phyloP scores from a whole-genome alignment of 179 eudicot genomes.

The Monotropa hypopitys region DNA sequence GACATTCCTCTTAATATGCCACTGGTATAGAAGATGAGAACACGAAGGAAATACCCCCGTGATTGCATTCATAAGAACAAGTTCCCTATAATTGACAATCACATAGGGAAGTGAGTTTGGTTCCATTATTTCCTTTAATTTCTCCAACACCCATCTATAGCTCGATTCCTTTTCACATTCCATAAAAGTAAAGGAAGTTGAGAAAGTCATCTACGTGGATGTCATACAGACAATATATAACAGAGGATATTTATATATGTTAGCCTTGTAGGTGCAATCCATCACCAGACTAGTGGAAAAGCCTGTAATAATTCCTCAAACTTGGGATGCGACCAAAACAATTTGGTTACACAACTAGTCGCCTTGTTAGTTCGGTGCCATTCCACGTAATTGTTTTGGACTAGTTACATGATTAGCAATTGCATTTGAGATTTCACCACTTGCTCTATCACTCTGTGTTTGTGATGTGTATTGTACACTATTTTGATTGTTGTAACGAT shows the following conservation, averaged over 20 bases:
- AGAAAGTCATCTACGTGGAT: neutral
- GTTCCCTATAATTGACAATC: neutral
- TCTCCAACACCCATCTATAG: neutral
- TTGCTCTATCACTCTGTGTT: neutral
- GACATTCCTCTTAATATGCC: too few relatives aligned
- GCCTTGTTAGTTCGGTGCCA: too few relatives aligned
- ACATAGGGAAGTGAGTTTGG: neutral
- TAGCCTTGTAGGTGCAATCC: neutral
- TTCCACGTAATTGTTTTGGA: too few relatives aligned
- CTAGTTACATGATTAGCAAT: too few relatives aligned
- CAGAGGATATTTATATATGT: neutral
- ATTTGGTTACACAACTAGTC: neutral
- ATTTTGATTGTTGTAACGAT: neutral
- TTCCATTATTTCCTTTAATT: too few relatives aligned
- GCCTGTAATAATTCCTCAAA: neutral
- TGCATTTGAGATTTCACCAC: neutral
- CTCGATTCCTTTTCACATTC: neutral
- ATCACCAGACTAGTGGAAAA: neutral
- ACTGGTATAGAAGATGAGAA: too few relatives aligned
- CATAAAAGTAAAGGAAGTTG: neutral
- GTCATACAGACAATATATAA: neutral
- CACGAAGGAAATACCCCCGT: too few relatives aligned
- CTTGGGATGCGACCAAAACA: neutral
- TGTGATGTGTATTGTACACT: neutral
- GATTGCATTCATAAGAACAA: too few relatives aligned